Evolutionary conservation across 2,329 filamentous ascomycete genomes (phyloP), one percentile per base, ranked within the genome.

Genomic region (Davidsoniella australis): DNA sequence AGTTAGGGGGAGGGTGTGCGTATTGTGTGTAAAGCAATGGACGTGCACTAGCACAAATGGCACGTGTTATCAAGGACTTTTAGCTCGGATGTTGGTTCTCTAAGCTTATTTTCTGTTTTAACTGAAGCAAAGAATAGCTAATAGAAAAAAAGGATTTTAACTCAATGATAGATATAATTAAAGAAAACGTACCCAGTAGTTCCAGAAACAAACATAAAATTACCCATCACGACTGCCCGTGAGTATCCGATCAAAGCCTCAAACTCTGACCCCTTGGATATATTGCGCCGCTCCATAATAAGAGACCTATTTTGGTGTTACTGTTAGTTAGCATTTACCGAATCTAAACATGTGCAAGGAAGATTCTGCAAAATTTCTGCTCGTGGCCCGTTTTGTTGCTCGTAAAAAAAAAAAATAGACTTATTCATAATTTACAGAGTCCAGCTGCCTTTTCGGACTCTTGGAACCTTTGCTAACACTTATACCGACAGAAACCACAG

Each of bases 201-300:
- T 0, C 72, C 72, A 2, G 72, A 73, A 3, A 75, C 69, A 50
- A 73, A 68, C 9, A 75, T 60, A 63, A 68, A 70, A 46, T 70
- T 68, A 9, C 68, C 71, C 1, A 63, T 60, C 16, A 72, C 64
- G 2, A 75, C 70, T 36, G 71, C 72, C 45, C 72, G 65, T 26
- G 71, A 74, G 58, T 75, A 75, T 45, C 68, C 71, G 48, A 75
- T 75, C 53, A 69, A 62, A 23, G 62, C 61, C 58, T 75, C 72
- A 54, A 75, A 75, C 39, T 63, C 58, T 4, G 71, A 75, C 46
- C 66, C 68, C 18, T 70, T 72, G 55, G 64, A 67, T 55, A 73
- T 69, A 20, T 41, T 41, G 26, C 14, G 6, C 23, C 46, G 46
- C 14, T 17, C 39, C 46, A 41, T 48, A 9, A 9, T 33, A 33